These are phyloP conservation scores for Fusarium solani-melongenae DNA, from an alignment of 2,329 filamentous ascomycete species.

Conservation along the genomic window DNA sequence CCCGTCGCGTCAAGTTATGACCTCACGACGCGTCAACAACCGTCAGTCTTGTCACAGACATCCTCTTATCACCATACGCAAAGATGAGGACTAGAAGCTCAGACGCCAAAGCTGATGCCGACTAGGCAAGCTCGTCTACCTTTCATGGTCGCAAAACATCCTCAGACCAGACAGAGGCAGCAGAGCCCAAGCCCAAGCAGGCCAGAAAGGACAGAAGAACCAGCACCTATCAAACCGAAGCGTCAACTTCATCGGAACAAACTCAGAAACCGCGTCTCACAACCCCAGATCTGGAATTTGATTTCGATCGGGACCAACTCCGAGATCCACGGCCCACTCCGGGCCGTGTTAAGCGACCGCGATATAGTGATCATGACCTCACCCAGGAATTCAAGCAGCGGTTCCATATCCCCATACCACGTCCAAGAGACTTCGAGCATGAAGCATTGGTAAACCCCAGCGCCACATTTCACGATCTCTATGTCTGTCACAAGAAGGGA, in stretches of 20 bases:
- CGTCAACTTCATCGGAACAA: background rate
- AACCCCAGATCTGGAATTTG: slow-evolving; percentile 19
- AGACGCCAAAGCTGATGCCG: background rate
- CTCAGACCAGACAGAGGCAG: background rate
- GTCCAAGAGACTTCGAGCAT: background rate
- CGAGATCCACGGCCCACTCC: slow-evolving; percentile 27
- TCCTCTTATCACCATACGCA: background rate
- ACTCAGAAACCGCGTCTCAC: slow-evolving; percentile 6
- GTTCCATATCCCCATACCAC: slow-evolving; percentile 19
- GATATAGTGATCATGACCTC: background rate
- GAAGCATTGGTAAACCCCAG: background rate
- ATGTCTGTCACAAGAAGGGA: slow-evolving; percentile 32
- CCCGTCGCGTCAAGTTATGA: background rate
- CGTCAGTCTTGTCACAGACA: background rate
- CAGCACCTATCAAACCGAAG: background rate
- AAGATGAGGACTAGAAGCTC: slow-evolving; percentile 15
- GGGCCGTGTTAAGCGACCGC: slow-evolving; percentile 18
- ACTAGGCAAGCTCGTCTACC: background rate
- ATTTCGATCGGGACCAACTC: slow-evolving; percentile 24
- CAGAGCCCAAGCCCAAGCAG: slow-evolving; percentile 9
- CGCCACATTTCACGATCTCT: slow-evolving; percentile 6
- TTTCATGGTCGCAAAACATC: slow-evolving; percentile 11
- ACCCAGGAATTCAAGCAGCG: slow-evolving; percentile 18
- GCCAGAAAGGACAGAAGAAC: background rate
- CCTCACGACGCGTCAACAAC: background rate